Evolutionary conservation across 1,284 basidiomycete species (phyloP).

Genomic region (Vanrija sp.): DNA sequence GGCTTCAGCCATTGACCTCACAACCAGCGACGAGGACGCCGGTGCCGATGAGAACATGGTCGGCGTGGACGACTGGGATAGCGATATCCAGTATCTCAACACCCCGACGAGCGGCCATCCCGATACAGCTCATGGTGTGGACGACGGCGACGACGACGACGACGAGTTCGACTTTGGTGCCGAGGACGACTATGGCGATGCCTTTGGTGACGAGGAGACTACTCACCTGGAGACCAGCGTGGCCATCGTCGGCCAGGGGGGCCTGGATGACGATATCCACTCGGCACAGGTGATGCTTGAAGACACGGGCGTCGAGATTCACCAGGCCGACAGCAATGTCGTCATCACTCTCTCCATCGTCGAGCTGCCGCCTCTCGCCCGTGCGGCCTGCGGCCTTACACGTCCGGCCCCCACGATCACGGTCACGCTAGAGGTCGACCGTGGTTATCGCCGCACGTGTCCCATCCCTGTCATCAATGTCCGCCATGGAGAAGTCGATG

Average conservation of each 20-base stretch:
- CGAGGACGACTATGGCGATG: not conserved
- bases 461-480: not conserved
- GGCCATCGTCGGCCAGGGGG: not conserved
- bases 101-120: too few relatives aligned
- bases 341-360: conserved; percentile 3
- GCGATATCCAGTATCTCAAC: too few relatives aligned
- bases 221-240: not conserved
- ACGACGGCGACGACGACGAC: too few relatives aligned
- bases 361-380: not conserved
- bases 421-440: not conserved
- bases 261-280: conserved; percentile 6
- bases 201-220: too few relatives aligned
- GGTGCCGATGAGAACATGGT: too few relatives aligned
- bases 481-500: not conserved
- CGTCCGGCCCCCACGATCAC: not conserved
- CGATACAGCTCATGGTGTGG: too few relatives aligned
- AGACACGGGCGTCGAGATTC: not conserved
- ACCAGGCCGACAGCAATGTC: not conserved
- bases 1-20: too few relatives aligned
- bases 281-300: not conserved
- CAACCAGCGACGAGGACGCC: too few relatives aligned
- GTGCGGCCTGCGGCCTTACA: conserved; percentile 2
- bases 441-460: conserved; percentile 5
- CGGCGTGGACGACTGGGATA: too few relatives aligned
- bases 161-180: not conserved